A percentile compares a stretch with the other conserved stretches of the same genome.
These are phyloP conservation scores for Alnus glutinosa DNA, from an alignment of 306 rosid genomes.

Conservation along the genomic window DNA sequence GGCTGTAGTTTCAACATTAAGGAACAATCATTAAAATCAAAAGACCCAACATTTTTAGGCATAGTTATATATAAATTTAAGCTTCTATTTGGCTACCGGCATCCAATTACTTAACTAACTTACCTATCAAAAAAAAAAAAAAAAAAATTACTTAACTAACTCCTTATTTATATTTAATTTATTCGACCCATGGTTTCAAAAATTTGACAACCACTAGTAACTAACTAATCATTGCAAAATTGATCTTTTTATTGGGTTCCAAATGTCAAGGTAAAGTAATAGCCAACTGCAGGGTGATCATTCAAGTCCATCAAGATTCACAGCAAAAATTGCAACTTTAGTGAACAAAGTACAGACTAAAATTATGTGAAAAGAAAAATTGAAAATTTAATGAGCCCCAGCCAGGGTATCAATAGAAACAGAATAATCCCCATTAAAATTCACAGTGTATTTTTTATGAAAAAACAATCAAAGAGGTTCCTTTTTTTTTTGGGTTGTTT, in stretches of 20 bases:
- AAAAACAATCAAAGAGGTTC: no score
- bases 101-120: not conserved
- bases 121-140: no score
- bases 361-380: not conserved
- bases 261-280: no score
- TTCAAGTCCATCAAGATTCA: not conserved
- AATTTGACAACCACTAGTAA: not conserved
- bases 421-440: no score
- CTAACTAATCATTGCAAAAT: not conserved
- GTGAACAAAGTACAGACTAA: not conserved
- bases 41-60: not conserved
- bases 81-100: not conserved
- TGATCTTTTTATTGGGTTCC: no score
- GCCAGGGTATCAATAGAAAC: not conserved
- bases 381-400: not conserved
- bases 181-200: not conserved
- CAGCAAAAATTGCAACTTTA: not conserved
- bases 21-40: not conserved
- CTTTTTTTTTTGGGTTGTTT: no score
- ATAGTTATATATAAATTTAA: not conserved
- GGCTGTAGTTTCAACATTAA: constrained; percentile 31
- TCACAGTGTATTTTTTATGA: no score
- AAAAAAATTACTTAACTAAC: not conserved
- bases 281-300: not conserved
- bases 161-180: not conserved